A percentile compares a stretch with the other conserved stretches of the same genome.
Evolutionary conservation across 2,329 filamentous ascomycete species (phyloP).

Genomic region (Rhynchosporium graminicola): DNA sequence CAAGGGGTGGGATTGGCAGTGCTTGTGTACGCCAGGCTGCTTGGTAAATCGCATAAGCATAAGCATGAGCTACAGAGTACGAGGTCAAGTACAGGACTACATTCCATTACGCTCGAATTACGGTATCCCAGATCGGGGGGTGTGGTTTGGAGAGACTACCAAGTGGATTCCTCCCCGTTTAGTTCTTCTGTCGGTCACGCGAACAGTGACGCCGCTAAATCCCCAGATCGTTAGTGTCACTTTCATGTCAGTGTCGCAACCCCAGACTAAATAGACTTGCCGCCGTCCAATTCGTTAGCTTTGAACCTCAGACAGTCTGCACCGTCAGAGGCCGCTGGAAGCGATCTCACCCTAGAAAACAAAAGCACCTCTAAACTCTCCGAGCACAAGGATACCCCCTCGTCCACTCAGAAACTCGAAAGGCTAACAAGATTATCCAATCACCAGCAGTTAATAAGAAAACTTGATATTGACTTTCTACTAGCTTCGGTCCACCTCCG

Average conservation of each 20-base stretch:
- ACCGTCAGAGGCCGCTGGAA: neutral
- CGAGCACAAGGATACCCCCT: neutral
- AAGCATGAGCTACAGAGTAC: too few relatives aligned
- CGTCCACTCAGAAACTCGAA: neutral
- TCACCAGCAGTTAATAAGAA: neutral
- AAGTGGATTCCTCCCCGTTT: neutral
- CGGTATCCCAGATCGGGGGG: too few relatives aligned
- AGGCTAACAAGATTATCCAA: too few relatives aligned
- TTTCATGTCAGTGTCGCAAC: neutral
- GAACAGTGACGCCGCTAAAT: neutral
- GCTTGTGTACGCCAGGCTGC: neutral
- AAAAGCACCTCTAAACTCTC: neutral
- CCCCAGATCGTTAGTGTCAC: slow-evolving; percentile 17
- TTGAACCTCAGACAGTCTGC: too few relatives aligned
- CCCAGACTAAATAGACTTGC: neutral
- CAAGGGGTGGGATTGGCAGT: neutral
- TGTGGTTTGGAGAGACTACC: too few relatives aligned
- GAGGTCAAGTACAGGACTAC: too few relatives aligned
- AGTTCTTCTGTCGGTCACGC: slow-evolving; percentile 1
- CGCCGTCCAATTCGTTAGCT: too few relatives aligned
- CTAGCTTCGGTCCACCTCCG: slow-evolving; percentile 3
- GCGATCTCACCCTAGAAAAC: neutral
- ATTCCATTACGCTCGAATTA: too few relatives aligned
- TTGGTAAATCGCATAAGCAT: too few relatives aligned
- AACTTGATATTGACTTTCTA: neutral